Percentiles rank a stretch among this genome's conserved stretches.
Evolutionary conservation across 164 flowering plant genomes (phyloP).

Genomic region (Echeveria elegans): DNA sequence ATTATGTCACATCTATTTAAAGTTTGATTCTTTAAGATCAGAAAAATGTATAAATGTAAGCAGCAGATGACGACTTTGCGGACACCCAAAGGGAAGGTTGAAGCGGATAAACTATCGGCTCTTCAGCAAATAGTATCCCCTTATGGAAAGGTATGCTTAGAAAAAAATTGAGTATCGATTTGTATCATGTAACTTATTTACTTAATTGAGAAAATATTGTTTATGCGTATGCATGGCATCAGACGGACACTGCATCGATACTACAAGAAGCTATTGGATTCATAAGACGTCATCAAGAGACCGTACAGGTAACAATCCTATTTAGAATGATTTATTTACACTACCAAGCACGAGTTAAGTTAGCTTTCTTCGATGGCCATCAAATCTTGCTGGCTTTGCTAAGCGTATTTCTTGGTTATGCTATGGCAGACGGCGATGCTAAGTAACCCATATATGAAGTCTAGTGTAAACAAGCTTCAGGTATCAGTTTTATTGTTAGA

Average conservation of each 20-base stretch:
- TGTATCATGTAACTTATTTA: no score
- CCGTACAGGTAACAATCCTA: not conserved
- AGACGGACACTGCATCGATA: slow-evolving; percentile 35
- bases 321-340: no score
- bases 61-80: slow-evolving; percentile 19
- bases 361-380: not conserved
- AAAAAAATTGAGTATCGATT: no score
- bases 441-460: slow-evolving; percentile 55
- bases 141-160: slow-evolving; percentile 53
- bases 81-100: slow-evolving; percentile 53
- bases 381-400: not conserved
- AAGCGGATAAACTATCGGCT: slow-evolving; percentile 46
- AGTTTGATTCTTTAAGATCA: not conserved
- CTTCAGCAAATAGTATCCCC: slow-evolving; percentile 84
- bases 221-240: slow-evolving; percentile 10
- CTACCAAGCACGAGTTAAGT: no score
- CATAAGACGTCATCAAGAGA: not conserved
- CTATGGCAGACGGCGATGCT: slow-evolving; percentile 45
- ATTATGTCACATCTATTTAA: not conserved
- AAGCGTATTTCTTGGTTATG: not conserved
- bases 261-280: not conserved
- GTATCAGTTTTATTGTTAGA: not conserved
- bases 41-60: not conserved
- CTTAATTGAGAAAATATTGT: no score
- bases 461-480: slow-evolving; percentile 34